phyloP scores from a whole-genome alignment of 1,284 basidiomycete genomes.

The Pyrrhoderma noxium region DNA sequence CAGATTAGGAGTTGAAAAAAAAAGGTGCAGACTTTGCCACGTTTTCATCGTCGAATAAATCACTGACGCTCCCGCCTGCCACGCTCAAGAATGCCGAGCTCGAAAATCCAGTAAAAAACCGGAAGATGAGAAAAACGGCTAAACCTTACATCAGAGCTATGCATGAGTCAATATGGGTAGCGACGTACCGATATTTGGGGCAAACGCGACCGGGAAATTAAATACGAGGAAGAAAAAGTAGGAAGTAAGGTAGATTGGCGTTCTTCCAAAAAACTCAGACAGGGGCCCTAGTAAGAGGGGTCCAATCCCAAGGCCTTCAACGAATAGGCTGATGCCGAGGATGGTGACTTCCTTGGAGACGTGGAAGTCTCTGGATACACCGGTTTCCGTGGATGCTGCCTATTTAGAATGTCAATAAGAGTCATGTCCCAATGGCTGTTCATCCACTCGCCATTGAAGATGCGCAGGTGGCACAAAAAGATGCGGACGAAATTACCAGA shows the following conservation, averaged over 20 bases:
- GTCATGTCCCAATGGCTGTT: neutral
- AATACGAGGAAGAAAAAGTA: conserved; percentile 44
- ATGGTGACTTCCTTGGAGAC: conserved; percentile 59
- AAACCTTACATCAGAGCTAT: conserved; percentile 8
- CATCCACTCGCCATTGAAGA: conserved; percentile 53
- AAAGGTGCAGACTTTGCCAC: conserved; percentile 54
- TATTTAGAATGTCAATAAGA: conserved; percentile 22
- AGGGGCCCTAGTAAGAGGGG: conserved; percentile 42
- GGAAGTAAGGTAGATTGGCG: conserved; percentile 43
- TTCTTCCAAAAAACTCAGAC: conserved; percentile 45
- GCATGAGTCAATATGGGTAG: conserved; percentile 26
- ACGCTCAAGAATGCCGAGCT: conserved; percentile 74
- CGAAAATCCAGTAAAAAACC: conserved; percentile 63
- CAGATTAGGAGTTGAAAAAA: neutral
- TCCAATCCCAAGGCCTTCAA: conserved; percentile 46
- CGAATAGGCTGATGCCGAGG: conserved; percentile 65
- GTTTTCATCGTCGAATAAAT: conserved; percentile 56
- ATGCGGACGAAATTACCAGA: conserved; percentile 43
- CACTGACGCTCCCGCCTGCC: conserved; percentile 72
- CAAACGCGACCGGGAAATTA: conserved; percentile 62
- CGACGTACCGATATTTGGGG: conserved; percentile 45
- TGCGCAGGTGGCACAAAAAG: conserved; percentile 62
- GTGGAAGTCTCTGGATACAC: conserved; percentile 50
- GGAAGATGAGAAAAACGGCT: conserved; percentile 58
- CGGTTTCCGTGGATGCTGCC: conserved; percentile 62